Base-by-base conservation (phyloP, 2,329 filamentous ascomycete species). In the Paramyrothecium roridum region DNA sequence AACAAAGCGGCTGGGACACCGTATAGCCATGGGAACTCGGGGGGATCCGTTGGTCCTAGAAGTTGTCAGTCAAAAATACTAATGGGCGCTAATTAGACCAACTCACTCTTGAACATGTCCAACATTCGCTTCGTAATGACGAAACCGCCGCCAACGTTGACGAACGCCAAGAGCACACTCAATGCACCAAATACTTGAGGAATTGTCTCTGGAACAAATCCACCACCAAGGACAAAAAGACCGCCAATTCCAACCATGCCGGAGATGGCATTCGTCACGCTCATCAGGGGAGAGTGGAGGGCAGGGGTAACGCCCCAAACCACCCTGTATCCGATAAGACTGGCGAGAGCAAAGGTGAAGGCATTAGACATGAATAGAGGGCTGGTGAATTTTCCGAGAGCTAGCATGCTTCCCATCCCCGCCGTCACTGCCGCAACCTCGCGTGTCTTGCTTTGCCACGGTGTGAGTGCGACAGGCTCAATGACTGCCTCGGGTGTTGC, bases 61-160 rank as follows among this genome's bases (percentile, higher is more conserved):
- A 16, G 17, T 11, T 1, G 47, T 70, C 54, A 69, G 64, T 22
- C n/a, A n/a, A n/a, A n/a, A n/a, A n/a, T 8, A 17, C 10, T 10
- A 21, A 16, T 10, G 16, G n/a, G 12, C 12, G 7, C 21, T 17
- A 13, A 21, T 17, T 21, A 48, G 4, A 8, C 22, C 19, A 46
- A 69, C 81, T 64, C 66, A 79, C 89, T 83, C 67, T 89, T 89
- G 69, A 93, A 93, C 90, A 93, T 93, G 69, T 96, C 91, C 47
- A 96, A 78, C 92, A 96, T 96, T 59, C 92, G 83, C 74, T 96
- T 96, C 3, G 91, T 96, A 57, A 96, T 91, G 47, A 96, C 89
- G 58, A 96, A 96, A 0, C 92, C 92, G 56, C 92, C 92, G 0
- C 89, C 88, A 3, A 96, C 86, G 61, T 96, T 96, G 59, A 96